Evolutionary conservation across 352 stramenopile species (phyloP), one percentile per base, ranked within the genome.

Genomic region (Blastocystis sp.): DNA sequence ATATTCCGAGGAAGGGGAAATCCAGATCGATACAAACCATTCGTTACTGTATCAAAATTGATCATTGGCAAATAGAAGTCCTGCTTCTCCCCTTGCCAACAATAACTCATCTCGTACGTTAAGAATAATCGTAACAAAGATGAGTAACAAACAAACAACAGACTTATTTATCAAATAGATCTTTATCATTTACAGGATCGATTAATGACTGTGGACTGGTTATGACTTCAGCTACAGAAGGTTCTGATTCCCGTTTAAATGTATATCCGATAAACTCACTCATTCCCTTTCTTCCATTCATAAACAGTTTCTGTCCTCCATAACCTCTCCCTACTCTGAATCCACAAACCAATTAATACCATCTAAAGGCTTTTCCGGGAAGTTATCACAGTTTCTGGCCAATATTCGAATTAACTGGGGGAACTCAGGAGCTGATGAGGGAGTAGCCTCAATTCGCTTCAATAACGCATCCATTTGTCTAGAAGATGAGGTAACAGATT

Each of bases 361-460:
- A 29, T 66, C 49, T 14, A 80, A 14, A 5, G 69, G 69, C n/a
- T 90, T 88, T 88, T 98, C 95, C 52, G 96, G 92, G 90, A 98
- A 98, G 39, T 97, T 95, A 89, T 98, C 95, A 90, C 98, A 98
- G 90, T 98, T 98, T 39, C 93, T 92, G 54, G 95, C 98, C 58
- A 97, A 93, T 88, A 94, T 91, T 21, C 92, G 91, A 21, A 98
- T 92, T 6, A 98, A 90, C 66, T 93, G 90, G 69, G 93, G 90
- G 88, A 97, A 98, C 77, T 90, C 88, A 65, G 89, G 89, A 80
- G 92, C 91, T 4, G 74, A 89, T 61, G 91, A 92, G 16, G 90
- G 89, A 69, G 89, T 43, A 90, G 92, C 75, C 88, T 92, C 67
- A 52, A 86, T 88, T 42, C 85, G 61, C 74, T 37, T 67, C 37